Percentiles rank a stretch among this genome's conserved stretches.
Evolutionary conservation across 371 early-diverging fungal species (phyloP).

Genomic region (Choanephora cucurbitarum): DNA sequence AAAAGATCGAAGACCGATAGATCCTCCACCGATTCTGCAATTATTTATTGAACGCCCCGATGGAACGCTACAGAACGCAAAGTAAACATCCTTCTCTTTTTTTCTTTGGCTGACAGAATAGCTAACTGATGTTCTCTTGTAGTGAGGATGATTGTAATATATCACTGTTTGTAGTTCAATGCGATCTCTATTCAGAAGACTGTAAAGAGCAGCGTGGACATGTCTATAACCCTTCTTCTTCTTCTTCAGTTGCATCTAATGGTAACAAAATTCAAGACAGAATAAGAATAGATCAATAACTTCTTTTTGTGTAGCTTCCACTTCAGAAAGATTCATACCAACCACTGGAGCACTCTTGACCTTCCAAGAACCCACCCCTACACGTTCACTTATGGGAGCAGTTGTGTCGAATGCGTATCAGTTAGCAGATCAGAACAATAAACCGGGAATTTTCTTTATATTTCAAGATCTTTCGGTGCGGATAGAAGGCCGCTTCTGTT

Average conservation of each 20-base stretch:
- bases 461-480: constrained; percentile 66
- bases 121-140: not conserved
- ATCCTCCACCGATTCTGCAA: constrained; percentile 38
- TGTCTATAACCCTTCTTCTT: constrained; percentile 43
- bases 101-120: not conserved
- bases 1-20: constrained; percentile 37
- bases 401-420: constrained; percentile 54
- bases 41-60: constrained; percentile 37
- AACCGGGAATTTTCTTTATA: constrained; percentile 56
- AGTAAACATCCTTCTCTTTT: constrained; percentile 16
- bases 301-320: not conserved
- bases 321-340: constrained; percentile 2
- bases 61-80: constrained; percentile 29
- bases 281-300: too few relatives aligned
- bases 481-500: constrained; percentile 43
- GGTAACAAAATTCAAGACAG: too few relatives aligned
- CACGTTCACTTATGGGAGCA: constrained; percentile 60
- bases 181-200: constrained; percentile 34
- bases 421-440: constrained; percentile 46
- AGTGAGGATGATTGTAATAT: constrained; percentile 23
- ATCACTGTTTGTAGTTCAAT: constrained; percentile 28
- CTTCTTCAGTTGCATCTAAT: constrained; percentile 9
- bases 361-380: constrained; percentile 37
- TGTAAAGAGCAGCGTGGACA: constrained; percentile 22
- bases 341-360: constrained; percentile 18